Percentiles rank a stretch among this genome's conserved stretches.
These are phyloP conservation scores for Yamadazyma conglobata DNA, from an alignment of 1,139 yeast genomes.

Conservation along the genomic window DNA sequence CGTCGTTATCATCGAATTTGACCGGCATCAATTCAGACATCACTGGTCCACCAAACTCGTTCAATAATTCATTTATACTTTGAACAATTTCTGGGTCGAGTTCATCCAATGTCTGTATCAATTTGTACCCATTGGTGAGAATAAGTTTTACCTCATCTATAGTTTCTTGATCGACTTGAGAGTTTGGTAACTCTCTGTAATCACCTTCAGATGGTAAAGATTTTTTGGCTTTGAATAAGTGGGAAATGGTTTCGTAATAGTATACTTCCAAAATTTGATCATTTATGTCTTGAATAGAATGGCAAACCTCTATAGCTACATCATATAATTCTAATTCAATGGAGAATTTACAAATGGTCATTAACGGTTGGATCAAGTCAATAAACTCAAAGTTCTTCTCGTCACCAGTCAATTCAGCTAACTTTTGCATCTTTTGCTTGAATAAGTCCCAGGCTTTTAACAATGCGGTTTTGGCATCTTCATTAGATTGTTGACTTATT, in stretches of 20 bases:
- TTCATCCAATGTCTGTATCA: slow-evolving; percentile 39
- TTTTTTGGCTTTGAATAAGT: slow-evolving; percentile 53
- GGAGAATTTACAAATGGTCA: slow-evolving; percentile 68
- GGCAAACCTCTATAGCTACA: slow-evolving; percentile 56
- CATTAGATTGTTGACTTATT: slow-evolving; percentile 76
- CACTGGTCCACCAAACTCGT: slow-evolving; percentile 58
- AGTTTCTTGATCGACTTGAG: slow-evolving; percentile 25
- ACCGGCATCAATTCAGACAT: slow-evolving; percentile 47
- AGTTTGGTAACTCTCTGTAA: slow-evolving; percentile 41
- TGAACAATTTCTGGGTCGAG: slow-evolving; percentile 53
- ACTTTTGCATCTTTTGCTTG: slow-evolving; percentile 42
- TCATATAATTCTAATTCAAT: slow-evolving; percentile 76
- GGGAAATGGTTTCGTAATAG: slow-evolving; percentile 78
- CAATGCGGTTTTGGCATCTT: slow-evolving; percentile 73
- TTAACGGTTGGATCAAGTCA: slow-evolving; percentile 64
- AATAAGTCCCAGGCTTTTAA: slow-evolving; percentile 72
- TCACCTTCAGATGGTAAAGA: slow-evolving; percentile 29
- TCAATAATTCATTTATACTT: slow-evolving; percentile 48
- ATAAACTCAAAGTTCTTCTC: slow-evolving; percentile 50
- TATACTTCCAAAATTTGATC: slow-evolving; percentile 78
- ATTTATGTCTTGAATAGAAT: slow-evolving; percentile 67
- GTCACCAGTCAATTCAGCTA: slow-evolving; percentile 40
- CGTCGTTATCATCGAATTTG: slow-evolving; percentile 38
- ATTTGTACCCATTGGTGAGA: slow-evolving; percentile 53
- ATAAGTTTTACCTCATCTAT: slow-evolving; percentile 48